These are phyloP conservation scores for Protostelium mycophagum DNA, from an alignment of 78 protist species.

Conservation along the genomic window DNA sequence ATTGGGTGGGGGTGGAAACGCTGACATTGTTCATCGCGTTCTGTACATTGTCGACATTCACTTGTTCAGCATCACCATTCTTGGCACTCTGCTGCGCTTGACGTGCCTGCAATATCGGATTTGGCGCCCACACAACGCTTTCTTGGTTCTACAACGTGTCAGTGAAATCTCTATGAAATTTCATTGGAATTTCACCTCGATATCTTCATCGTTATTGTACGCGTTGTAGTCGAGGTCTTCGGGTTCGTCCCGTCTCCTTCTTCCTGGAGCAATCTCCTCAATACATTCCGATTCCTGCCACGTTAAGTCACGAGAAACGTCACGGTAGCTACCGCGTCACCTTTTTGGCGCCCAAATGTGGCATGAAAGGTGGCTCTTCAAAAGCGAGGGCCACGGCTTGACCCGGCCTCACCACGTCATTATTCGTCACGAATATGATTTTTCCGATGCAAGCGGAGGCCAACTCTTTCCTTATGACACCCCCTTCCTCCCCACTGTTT, in stretches of 20 bases:
- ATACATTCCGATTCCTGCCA: not conserved
- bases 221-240: too few species aligned
- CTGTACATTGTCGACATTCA: not conserved
- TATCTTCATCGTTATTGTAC: too few species aligned
- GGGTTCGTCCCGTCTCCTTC: not conserved
- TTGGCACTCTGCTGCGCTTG: too few species aligned
- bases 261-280: not conserved
- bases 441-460: not conserved
- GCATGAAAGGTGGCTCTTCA: not conserved
- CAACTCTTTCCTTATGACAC: not conserved
- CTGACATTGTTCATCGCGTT: too few species aligned
- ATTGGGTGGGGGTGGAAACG: too few species aligned
- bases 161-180: too few species aligned
- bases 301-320: not conserved
- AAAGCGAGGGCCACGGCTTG: not conserved
- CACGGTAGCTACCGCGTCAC: not conserved
- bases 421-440: not conserved
- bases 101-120: too few species aligned
- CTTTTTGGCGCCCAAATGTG: not conserved
- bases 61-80: too few species aligned
- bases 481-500: not conserved
- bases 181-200: too few species aligned
- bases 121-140: too few species aligned
- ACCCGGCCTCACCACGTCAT: not conserved
- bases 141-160: too few species aligned